These are phyloP conservation scores for Xerocomellus chrysenteron DNA, from an alignment of 768 basidiomycete genomes.

Conservation along the genomic window DNA sequence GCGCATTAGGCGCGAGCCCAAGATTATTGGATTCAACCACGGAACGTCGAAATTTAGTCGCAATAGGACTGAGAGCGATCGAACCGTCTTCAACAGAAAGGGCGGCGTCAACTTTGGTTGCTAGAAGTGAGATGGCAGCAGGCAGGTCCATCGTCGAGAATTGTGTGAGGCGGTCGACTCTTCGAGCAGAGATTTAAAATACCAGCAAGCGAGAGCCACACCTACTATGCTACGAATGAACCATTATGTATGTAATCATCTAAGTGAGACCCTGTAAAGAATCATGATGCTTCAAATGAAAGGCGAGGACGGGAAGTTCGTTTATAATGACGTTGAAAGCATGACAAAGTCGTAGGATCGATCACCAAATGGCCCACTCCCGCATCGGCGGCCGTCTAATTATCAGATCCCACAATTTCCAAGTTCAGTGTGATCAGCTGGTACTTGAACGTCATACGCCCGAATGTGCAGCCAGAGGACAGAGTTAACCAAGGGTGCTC, in stretches of 20 bases:
- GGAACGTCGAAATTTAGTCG: neutral
- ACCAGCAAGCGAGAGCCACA: too few relatives aligned
- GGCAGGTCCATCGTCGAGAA: constrained; percentile 1
- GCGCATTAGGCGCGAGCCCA: neutral
- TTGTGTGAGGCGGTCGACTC: neutral
- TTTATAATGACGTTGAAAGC: neutral
- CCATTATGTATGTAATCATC: neutral
- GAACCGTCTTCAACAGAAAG: neutral
- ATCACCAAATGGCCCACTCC: neutral
- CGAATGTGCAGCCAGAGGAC: neutral
- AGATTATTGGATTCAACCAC: neutral
- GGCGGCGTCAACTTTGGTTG: neutral
- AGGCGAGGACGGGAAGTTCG: neutral
- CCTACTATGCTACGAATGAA: too few relatives aligned
- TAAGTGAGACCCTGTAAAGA: neutral
- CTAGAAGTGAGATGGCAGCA: neutral
- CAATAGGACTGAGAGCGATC: neutral
- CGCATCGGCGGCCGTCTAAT: neutral
- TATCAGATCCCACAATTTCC: neutral
- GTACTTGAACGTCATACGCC: neutral
- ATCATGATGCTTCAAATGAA: neutral
- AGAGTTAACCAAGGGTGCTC: neutral
- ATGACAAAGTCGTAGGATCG: neutral
- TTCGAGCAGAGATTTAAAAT: too few relatives aligned
- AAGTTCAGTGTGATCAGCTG: neutral